These are phyloP conservation scores for Penicillium lividum DNA, from an alignment of 495 filamentous ascomycete genomes.

Conservation along the genomic window DNA sequence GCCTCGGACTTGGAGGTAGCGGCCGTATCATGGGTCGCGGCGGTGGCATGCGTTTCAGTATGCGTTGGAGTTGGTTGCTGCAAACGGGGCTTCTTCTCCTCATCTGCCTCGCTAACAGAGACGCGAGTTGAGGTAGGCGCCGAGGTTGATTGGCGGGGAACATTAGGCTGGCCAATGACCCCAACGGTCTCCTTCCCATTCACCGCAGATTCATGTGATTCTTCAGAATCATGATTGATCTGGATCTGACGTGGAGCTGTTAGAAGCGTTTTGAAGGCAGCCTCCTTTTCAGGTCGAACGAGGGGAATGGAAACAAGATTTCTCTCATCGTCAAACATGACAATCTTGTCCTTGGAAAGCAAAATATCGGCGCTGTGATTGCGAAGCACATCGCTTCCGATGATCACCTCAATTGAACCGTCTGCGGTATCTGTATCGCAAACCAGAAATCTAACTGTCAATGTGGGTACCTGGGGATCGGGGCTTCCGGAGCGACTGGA, in stretches of 20 bases:
- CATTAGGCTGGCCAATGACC: conserved; percentile 31
- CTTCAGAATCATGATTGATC: conserved; percentile 2
- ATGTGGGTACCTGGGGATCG: conserved; percentile 72
- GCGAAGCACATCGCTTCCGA: conserved; percentile 86
- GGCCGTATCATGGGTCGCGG: conserved; percentile 30
- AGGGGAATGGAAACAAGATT: conserved; percentile 91
- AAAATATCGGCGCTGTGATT: conserved; percentile 87
- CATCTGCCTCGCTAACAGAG: conserved; percentile 36
- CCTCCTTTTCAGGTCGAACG: conserved; percentile 88
- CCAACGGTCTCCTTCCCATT: conserved; percentile 28
- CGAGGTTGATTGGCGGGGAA: conserved; percentile 19
- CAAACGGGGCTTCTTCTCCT: conserved; percentile 36
- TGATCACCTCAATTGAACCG: conserved; percentile 70
- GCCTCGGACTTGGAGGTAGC: conserved; percentile 46
- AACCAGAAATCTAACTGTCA: conserved; percentile 78
- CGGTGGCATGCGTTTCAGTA: not conserved
- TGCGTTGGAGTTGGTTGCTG: not conserved
- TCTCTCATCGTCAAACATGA: conserved; percentile 80
- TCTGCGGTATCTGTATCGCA: conserved; percentile 52
- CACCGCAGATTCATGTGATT: conserved; percentile 3
- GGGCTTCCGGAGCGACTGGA: conserved; percentile 74
- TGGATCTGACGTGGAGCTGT: conserved; percentile 49
- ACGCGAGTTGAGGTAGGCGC: conserved; percentile 28
- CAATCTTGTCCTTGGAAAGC: conserved; percentile 86
- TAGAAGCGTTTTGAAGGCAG: conserved; percentile 71